phyloP scores from a whole-genome alignment of 2,329 filamentous ascomycete species.

The Nakataea oryzae region DNA sequence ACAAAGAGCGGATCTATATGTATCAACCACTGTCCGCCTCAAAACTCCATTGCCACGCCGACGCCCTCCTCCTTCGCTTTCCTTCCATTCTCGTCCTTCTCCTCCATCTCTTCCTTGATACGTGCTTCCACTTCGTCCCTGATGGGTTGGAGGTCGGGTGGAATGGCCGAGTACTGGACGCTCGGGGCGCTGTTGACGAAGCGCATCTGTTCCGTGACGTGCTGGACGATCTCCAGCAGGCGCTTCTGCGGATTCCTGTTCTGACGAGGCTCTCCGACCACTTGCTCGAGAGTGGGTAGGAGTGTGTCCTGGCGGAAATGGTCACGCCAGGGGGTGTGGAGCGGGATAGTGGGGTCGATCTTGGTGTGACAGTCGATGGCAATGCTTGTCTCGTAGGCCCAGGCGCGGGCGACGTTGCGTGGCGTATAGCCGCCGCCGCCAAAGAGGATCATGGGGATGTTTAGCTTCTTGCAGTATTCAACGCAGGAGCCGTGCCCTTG shows the following conservation, averaged over 20 bases:
- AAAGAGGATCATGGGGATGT: slow-evolving; percentile 76
- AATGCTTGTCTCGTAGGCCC: slow-evolving; percentile 93
- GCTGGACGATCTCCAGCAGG: slow-evolving; percentile 63
- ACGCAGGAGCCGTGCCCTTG: slow-evolving; percentile 89
- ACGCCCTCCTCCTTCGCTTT: slow-evolving; percentile 45
- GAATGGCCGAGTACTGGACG: slow-evolving; percentile 73
- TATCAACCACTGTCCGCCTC: neutral
- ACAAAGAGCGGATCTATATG: neutral
- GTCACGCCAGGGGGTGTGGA: slow-evolving; percentile 73
- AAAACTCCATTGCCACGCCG: slow-evolving; percentile 46
- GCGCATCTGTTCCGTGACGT: slow-evolving; percentile 74
- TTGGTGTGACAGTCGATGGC: slow-evolving; percentile 65
- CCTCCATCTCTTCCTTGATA: slow-evolving; percentile 53
- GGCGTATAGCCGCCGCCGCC: slow-evolving; percentile 95
- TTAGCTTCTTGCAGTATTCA: slow-evolving; percentile 72
- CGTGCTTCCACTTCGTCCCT: slow-evolving; percentile 59
- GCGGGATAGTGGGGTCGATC: slow-evolving; percentile 63
- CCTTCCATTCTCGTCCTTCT: slow-evolving; percentile 42
- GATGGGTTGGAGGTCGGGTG: slow-evolving; percentile 61
- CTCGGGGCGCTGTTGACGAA: slow-evolving; percentile 81
- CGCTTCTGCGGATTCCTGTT: slow-evolving; percentile 75
- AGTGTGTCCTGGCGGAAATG: slow-evolving; percentile 84
- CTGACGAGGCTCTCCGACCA: slow-evolving; percentile 54
- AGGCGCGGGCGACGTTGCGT: slow-evolving; percentile 89
- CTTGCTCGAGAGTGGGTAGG: slow-evolving; percentile 74